Conservation (phyloP, 805 yeast genomes). For the Pichia deserticola region DNA sequence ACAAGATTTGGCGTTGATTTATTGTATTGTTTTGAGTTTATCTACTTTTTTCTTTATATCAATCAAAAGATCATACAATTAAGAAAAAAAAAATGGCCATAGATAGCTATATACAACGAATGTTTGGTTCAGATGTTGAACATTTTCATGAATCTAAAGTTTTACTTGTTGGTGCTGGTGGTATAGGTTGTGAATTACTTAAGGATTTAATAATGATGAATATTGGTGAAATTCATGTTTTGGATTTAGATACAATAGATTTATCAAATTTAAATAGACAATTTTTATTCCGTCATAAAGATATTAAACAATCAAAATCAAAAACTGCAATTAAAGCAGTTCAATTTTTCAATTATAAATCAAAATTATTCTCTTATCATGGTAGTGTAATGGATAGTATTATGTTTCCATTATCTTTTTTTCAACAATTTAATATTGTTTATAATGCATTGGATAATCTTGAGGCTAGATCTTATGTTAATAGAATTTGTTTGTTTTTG, state of each 20-base stretch:
- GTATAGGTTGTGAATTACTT: constrained; percentile 88
- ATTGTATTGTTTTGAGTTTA: no score
- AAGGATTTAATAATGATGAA: constrained; percentile 75
- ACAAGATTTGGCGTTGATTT: no score
- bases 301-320: constrained; percentile 84
- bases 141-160: constrained; percentile 43
- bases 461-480: constrained; percentile 88
- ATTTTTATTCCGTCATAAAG: constrained; percentile 81
- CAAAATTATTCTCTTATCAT: constrained; percentile 70
- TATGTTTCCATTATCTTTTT: constrained; percentile 71
- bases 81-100: constrained; percentile 1
- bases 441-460: constrained; percentile 92
- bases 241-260: constrained; percentile 95
- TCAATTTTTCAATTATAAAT: constrained; percentile 53
- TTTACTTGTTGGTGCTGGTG: constrained; percentile 90
- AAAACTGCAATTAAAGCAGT: constrained; percentile 82
- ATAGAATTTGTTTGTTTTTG: constrained; percentile 68
- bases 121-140: constrained; percentile 35
- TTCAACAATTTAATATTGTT: constrained; percentile 63
- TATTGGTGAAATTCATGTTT: constrained; percentile 80
- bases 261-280: constrained; percentile 89
- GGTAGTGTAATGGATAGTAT: constrained; percentile 79
- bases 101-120: constrained; percentile 31
- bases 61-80: no score
- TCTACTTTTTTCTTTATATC: no score